A percentile compares a stretch with the other conserved stretches of the same genome.
Conservation (phyloP, 192 early-diverging fungal species). For the Backusella sp. region DNA sequence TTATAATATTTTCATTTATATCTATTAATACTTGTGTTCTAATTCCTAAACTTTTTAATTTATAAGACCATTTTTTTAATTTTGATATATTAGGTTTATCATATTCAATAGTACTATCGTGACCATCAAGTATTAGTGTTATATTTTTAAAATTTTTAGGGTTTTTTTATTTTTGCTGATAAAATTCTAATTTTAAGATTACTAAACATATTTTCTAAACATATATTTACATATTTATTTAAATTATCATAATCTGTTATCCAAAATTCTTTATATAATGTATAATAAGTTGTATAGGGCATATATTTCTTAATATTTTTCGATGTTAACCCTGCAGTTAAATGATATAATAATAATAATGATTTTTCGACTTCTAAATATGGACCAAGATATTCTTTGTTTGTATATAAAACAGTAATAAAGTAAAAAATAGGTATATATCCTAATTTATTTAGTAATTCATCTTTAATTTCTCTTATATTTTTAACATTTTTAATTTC, state of each 20-base stretch:
- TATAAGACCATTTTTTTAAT: slow-evolving; percentile 16
- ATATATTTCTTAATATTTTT: neutral
- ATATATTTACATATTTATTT: neutral
- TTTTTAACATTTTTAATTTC: neutral
- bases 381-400: neutral
- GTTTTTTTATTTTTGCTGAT: neutral
- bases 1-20: too few species aligned
- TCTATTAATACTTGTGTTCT: slow-evolving; percentile 7
- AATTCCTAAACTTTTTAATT: slow-evolving; percentile 12
- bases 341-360: neutral
- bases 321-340: neutral
- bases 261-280: slow-evolving; percentile 2
- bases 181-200: neutral
- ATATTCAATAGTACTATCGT: neutral
- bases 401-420: neutral
- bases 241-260: neutral
- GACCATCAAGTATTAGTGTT: neutral
- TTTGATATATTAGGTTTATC: neutral
- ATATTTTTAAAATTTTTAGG: slow-evolving; percentile 3
- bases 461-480: neutral
- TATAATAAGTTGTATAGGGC: neutral
- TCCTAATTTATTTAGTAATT: slow-evolving; percentile 4
- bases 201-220: neutral
- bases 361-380: neutral
- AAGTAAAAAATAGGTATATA: slow-evolving; percentile 7